A percentile compares a stretch with the other conserved stretches of the same genome.
Conservation (phyloP, 768 basidiomycete genomes). For the Boletus rubroflammeus region DNA sequence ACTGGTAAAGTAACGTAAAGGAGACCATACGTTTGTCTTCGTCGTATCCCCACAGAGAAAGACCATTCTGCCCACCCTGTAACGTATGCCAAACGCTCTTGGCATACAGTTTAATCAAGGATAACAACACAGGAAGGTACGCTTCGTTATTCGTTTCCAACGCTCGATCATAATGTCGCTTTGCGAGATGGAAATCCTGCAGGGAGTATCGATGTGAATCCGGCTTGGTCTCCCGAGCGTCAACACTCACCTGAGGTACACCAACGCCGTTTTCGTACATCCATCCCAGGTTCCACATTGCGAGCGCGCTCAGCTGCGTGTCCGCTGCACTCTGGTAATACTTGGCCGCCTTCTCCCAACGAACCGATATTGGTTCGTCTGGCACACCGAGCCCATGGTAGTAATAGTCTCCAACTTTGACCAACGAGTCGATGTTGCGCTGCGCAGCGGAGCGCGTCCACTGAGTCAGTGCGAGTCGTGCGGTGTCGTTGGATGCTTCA, state of each 20-base stretch:
- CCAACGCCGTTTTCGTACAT: constrained; percentile 99
- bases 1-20: too few relatives aligned
- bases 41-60: constrained; percentile 63
- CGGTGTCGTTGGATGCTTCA: constrained; percentile 78
- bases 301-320: constrained; percentile 87
- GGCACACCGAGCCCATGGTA: constrained; percentile 84
- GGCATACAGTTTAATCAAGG: constrained; percentile 75
- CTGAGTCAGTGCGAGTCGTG: constrained; percentile 79
- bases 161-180: constrained; percentile 90
- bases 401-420: constrained; percentile 98
- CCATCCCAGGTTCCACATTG: constrained; percentile 98
- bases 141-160: constrained; percentile 86
- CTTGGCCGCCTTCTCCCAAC: constrained; percentile 86
- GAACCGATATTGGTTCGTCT: constrained; percentile 56
- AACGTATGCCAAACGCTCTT: constrained; percentile 83
- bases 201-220: background rate
- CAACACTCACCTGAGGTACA: constrained; percentile 66
- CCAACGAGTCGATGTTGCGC: constrained; percentile 91
- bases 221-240: background rate
- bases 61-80: constrained; percentile 63
- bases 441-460: constrained; percentile 95
- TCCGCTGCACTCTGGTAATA: constrained; percentile 95
- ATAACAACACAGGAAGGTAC: constrained; percentile 81
- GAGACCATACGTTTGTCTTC: constrained; percentile 37
- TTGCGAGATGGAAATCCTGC: constrained; percentile 94